Base-by-base conservation (phyloP, 176 grass and related monocot species). In the Triticum urartu region DNA sequence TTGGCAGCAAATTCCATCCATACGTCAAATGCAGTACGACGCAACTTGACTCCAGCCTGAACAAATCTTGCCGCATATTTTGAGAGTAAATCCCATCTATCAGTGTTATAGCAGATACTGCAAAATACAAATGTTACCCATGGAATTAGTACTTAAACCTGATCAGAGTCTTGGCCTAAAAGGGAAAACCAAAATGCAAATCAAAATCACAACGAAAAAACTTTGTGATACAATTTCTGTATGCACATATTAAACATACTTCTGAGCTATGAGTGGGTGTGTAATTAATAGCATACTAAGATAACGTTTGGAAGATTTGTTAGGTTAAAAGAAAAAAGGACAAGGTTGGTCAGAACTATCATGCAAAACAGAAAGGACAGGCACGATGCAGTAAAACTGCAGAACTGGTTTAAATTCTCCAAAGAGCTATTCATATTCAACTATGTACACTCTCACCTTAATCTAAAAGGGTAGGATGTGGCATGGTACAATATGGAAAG, bases 1-100 rank as follows among this genome's bases (percentile, higher is more conserved):
- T 91, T 94, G 22, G 94, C 94, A 79, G 94, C 97, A 75, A 96
- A 96, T 22, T 94, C 92, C 92, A 96, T 99, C 94, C 94, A 96
- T 87, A 96, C 85, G 64, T 96, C 94, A 89, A 95, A 99, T 77
- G 97, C 73, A 78, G 79, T 85, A 78, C 85, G 89, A 33, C 84
- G 94, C 62, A 99, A 83, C 83, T 94, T 96, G n/a, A 96, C 94
- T 32, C 92, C 87, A 73, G 88, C 92, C 63, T 96, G 94, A 15
- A 94, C 26, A 92, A 96, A 99, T 86, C 50, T 92, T 82, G 18
- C 67, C 4, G 89, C 87, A 75, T 99, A 93, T 86, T 91, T 94
- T 14, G 76, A 92, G 47, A 96, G 86, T 72, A 92, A 87, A 90
- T 93, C 80, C 94, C 90, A 99, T 91, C 88, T 89, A 91, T 96